Evolutionary conservation across 23 red algal genomes (phyloP), one percentile per base, ranked within the genome.

Genomic region (Porphyridium purpureum): DNA sequence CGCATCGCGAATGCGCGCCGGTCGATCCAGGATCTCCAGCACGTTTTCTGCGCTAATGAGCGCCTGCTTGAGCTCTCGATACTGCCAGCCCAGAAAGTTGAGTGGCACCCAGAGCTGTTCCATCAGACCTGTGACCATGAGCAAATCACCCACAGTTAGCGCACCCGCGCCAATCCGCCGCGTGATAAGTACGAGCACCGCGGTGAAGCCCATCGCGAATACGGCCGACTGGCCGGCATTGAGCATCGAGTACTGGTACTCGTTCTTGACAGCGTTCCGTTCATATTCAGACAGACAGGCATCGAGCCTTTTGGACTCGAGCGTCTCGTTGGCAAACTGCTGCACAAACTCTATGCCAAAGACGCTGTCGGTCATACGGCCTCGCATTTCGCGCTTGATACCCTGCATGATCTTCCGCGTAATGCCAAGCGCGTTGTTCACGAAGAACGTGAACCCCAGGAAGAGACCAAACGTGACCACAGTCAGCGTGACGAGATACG

Each of bases 61-160:
- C 41, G 66, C 72, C 49, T 83, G 77, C 56, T 85, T 86, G 11
- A 86, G 68, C 60, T 98, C 90, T 14, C 90, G 90, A 55, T 83
- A 81, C 41, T 98, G 90, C 90, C 90, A 98, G 4, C 90, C 90
- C 8, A 98, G 62, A 57, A 98, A 98, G 20, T 86, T 57, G 44
- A 98, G 49, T 17, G 90, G 90, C 23, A 86, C 52, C 72, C 90
- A 84, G 24, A 98, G 55, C 41, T 86, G 90, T 47, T 86, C 71
- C 55, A 98, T 29, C 90, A 98, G 68, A 21, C 71, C 59, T n/a
- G 74, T 41, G 22, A 75, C 50, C 80, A 98, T 81, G 11, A 86
- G 75, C 20, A 98, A 57, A 35, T 83, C 81, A 2, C 90, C 90
- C 27, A 98, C 80, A 27, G 80, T 76, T 21, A 70, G 29, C n/a